Evolutionary conservation across 2,329 filamentous ascomycete species (phyloP).

Genomic region (Colletotrichum destructivum): DNA sequence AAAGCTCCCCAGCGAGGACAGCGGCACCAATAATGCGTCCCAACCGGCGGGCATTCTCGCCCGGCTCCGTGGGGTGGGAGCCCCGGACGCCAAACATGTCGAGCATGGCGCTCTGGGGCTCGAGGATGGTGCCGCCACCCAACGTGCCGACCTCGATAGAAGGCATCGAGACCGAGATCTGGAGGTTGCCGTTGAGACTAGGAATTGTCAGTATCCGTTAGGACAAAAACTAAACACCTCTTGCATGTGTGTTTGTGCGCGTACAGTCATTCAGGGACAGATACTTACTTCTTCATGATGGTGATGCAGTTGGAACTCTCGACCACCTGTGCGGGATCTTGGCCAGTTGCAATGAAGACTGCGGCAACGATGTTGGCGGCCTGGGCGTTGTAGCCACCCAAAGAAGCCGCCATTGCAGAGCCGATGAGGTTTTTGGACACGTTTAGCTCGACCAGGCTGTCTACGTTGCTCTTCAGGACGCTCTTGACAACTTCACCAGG

Average conservation of each 20-base stretch:
- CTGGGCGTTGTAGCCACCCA: conserved; percentile 98
- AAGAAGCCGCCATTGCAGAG: conserved; percentile 94
- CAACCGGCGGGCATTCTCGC: conserved; percentile 90
- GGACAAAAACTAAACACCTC: conserved; percentile 73
- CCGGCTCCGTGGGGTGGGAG: conserved; percentile 89
- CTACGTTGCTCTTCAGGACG: conserved; percentile 68
- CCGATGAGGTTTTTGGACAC: conserved; percentile 90
- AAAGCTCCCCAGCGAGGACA: conserved; percentile 92
- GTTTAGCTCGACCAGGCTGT: too few species aligned
- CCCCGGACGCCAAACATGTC: conserved; percentile 95
- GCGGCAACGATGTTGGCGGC: conserved; percentile 98
- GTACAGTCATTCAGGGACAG: too few species aligned
- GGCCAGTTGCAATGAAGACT: conserved; percentile 95
- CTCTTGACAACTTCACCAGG: conserved; percentile 88
- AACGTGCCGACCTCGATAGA: conserved; percentile 98
- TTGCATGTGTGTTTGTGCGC: too few species aligned
- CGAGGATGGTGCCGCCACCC: conserved; percentile 95
- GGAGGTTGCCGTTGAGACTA: conserved; percentile 64
- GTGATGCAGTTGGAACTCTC: conserved; percentile 98
- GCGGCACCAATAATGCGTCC: conserved; percentile 92
- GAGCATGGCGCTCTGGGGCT: conserved; percentile 96
- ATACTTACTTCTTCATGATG: conserved; percentile 79
- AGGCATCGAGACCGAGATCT: conserved; percentile 98
- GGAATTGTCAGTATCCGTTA: too few species aligned
- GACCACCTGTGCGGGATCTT: conserved; percentile 98